phyloP scores from a whole-genome alignment of 1,284 basidiomycete genomes.

The Apiotrichum gamsii region DNA sequence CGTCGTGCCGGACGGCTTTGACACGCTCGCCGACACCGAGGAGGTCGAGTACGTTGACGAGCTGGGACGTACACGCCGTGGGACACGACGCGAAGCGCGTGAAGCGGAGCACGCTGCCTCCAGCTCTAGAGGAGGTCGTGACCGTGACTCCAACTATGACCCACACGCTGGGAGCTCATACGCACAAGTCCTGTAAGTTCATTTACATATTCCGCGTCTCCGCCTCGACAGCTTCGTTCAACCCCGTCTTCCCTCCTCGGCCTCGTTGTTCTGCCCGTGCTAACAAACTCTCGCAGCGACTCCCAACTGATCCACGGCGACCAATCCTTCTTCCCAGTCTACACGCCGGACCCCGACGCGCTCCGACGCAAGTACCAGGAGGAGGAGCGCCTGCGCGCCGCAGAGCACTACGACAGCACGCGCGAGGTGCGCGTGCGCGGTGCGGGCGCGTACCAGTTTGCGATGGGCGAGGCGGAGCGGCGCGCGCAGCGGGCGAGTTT shows the following conservation, averaged over 20 bases:
- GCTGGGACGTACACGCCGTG: constrained; percentile 42
- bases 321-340: constrained; percentile 72
- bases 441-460: constrained; percentile 84
- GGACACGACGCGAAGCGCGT: constrained; percentile 38
- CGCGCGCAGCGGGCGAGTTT: constrained; percentile 72
- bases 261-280: too few relatives aligned
- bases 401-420: constrained; percentile 73
- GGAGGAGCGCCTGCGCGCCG: constrained; percentile 60
- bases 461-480: constrained; percentile 68
- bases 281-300: constrained; percentile 11
- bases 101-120: constrained; percentile 30
- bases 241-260: too few relatives aligned
- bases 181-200: constrained; percentile 42
- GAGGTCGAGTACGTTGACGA: constrained; percentile 46
- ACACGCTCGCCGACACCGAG: constrained; percentile 21
- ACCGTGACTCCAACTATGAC: constrained; percentile 7
- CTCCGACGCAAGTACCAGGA: constrained; percentile 72
- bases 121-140: background rate
- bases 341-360: constrained; percentile 72
- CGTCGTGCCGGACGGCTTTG: constrained; percentile 50
- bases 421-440: constrained; percentile 61
- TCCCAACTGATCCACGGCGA: constrained; percentile 55
- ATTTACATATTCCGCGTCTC: too few relatives aligned
- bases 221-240: background rate
- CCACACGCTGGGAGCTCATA: constrained; percentile 21